Evolutionary conservation across 176 grass and related monocot genomes (phyloP).

Genomic region (Secale cereale): DNA sequence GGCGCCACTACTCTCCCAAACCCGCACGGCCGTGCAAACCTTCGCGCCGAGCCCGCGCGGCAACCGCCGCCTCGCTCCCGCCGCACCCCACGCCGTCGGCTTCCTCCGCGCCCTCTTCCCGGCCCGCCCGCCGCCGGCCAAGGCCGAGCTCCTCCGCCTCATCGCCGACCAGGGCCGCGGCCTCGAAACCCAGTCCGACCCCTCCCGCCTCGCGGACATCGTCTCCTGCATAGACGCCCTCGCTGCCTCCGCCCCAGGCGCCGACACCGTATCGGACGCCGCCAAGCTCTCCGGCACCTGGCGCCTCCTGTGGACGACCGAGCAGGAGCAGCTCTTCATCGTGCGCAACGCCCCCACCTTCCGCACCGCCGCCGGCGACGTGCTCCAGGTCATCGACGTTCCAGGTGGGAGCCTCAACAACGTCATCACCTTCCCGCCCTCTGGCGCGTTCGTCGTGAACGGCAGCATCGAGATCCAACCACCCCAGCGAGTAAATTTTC

Average conservation of each 20-base stretch:
- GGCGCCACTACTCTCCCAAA: slow-evolving; percentile 43
- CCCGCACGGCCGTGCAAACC: slow-evolving; percentile 7
- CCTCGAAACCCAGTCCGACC: slow-evolving; percentile 62
- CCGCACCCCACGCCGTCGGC: slow-evolving; percentile 17
- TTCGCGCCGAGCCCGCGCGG: slow-evolving; percentile 5
- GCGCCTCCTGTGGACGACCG: slow-evolving; percentile 93
- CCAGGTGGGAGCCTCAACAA: slow-evolving; percentile 56
- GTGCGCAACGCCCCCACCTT: slow-evolving; percentile 68
- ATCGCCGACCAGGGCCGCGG: slow-evolving; percentile 77
- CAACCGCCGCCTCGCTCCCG: slow-evolving; percentile 7
- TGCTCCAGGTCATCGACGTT: slow-evolving; percentile 90
- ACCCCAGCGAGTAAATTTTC: slow-evolving; percentile 92
- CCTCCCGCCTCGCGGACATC: slow-evolving; percentile 65
- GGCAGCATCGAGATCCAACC: slow-evolving; percentile 62
- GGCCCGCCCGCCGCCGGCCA: slow-evolving; percentile 38
- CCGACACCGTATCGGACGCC: slow-evolving; percentile 49
- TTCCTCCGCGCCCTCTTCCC: slow-evolving; percentile 44
- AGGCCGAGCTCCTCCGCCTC: slow-evolving; percentile 67
- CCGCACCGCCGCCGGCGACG: slow-evolving; percentile 79
- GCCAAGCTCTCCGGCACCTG: slow-evolving; percentile 67
- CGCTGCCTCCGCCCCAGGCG: slow-evolving; percentile 20
- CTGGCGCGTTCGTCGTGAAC: slow-evolving; percentile 72
- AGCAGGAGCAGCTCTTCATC: slow-evolving; percentile 97
- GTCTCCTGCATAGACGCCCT: slow-evolving; percentile 69
- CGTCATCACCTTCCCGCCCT: slow-evolving; percentile 89